Conservation (phyloP, 1,139 yeast species). For the Saccharomycopsis crataegensis region DNA sequence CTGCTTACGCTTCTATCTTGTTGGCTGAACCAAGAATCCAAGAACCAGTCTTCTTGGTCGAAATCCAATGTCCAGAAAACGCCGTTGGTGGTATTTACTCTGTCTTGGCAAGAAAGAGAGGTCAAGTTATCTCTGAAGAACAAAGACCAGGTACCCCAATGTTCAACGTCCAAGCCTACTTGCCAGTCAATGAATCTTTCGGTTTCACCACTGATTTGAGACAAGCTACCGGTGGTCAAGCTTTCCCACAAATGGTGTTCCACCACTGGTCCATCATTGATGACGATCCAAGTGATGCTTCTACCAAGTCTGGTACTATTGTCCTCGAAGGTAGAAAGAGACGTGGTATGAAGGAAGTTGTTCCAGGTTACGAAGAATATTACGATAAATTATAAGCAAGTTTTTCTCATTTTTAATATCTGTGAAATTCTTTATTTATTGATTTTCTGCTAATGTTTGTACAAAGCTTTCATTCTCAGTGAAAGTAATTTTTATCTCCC, state of each 20-base stretch:
- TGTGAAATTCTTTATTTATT: not conserved
- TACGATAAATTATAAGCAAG: slow-evolving; percentile 89
- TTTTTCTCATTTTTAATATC: not conserved
- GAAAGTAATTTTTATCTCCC: not conserved
- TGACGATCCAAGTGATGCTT: slow-evolving; percentile 91
- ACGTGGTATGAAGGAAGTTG: slow-evolving; percentile 94
- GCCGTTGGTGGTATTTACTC: slow-evolving; percentile 99
- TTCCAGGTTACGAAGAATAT: slow-evolving; percentile 99
- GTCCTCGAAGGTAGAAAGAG: slow-evolving; percentile 90
- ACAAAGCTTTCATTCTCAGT: not conserved
- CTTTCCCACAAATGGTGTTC: slow-evolving; percentile 99
- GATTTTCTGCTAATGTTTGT: not conserved
- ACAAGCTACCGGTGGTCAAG: slow-evolving; percentile 99
- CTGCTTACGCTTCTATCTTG: slow-evolving; percentile 94
- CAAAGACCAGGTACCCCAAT: slow-evolving; percentile 99
- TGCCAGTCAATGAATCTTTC: slow-evolving; percentile 99
- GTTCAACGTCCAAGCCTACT: slow-evolving; percentile 98
- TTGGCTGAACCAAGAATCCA: slow-evolving; percentile 98
- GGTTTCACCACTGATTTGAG: slow-evolving; percentile 99
- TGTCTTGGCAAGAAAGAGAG: slow-evolving; percentile 99
- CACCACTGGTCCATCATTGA: slow-evolving; percentile 93
- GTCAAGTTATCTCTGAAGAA: slow-evolving; percentile 98
- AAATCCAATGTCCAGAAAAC: slow-evolving; percentile 98
- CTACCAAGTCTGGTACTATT: slow-evolving; percentile 92
- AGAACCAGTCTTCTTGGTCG: slow-evolving; percentile 99